These are phyloP conservation scores for Kwoniella dejecticola DNA, from an alignment of 768 basidiomycete species.

Conservation along the genomic window DNA sequence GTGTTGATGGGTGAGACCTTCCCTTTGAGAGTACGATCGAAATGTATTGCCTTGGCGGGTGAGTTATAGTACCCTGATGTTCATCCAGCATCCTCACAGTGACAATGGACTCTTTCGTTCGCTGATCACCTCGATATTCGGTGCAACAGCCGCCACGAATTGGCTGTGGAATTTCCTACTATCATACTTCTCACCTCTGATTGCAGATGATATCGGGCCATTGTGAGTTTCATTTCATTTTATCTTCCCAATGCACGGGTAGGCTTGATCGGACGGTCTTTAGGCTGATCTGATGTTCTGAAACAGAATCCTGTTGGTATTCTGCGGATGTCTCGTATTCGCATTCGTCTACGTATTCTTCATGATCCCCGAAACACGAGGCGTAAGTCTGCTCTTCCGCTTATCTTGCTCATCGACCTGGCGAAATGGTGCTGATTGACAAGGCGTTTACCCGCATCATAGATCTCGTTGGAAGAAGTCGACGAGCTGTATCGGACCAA, in stretches of 20 bases:
- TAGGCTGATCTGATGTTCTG: no score
- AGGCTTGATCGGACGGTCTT: no score
- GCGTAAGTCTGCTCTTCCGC: not conserved
- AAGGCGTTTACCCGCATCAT: not conserved
- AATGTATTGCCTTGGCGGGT: constrained; percentile 66
- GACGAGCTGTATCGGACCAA: constrained; percentile 67
- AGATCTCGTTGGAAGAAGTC: constrained; percentile 56
- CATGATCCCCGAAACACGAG: constrained; percentile 69
- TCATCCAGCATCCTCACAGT: no score
- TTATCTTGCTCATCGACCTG: not conserved
- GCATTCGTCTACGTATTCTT: constrained; percentile 70
- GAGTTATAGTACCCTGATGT: no score
- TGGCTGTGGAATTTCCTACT: constrained; percentile 53
- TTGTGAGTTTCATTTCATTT: constrained; percentile 12
- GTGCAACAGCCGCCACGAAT: constrained; percentile 59
- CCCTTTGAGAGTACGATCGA: constrained; percentile 76
- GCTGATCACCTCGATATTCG: no score
- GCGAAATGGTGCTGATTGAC: not conserved
- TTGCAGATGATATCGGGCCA: constrained; percentile 28
- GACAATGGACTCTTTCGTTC: no score
- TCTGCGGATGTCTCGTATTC: constrained; percentile 72
- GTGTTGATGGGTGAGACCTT: constrained; percentile 73
- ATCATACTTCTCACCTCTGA: constrained; percentile 28
- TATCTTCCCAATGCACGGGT: not conserved
- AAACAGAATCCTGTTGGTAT: constrained; percentile 70